phyloP scores from a whole-genome alignment of 768 basidiomycete species.

The Xerocomellus dryophilus region DNA sequence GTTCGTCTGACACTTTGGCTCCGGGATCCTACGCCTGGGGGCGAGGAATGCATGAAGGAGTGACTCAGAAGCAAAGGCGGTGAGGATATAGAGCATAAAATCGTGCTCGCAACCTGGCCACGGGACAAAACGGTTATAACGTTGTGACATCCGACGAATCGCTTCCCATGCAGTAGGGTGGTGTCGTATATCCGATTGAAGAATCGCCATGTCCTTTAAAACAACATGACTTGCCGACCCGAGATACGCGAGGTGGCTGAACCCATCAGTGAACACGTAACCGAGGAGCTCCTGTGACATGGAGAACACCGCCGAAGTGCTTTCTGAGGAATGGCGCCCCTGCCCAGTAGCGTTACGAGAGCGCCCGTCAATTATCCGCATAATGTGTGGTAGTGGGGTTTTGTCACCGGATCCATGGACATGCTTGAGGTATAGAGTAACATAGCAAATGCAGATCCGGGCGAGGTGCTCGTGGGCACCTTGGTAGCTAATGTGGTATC shows the following conservation, averaged over 20 bases:
- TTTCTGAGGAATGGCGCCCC: not conserved
- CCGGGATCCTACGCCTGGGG: not conserved
- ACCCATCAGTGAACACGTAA: slow-evolving; percentile 2
- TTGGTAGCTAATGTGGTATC: slow-evolving; percentile 5
- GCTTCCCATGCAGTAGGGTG: not conserved
- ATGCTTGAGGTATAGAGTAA: not conserved
- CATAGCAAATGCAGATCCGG: slow-evolving; percentile 2
- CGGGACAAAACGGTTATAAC: not conserved
- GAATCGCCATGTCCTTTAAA: not conserved
- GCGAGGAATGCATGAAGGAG: slow-evolving; percentile 5
- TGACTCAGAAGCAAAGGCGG: not conserved
- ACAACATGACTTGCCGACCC: not conserved
- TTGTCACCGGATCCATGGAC: not conserved
- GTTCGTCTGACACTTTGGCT: not conserved
- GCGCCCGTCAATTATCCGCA: not conserved
- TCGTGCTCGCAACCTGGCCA: slow-evolving; percentile 5
- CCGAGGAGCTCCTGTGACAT: not conserved
- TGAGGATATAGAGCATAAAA: slow-evolving; percentile 9
- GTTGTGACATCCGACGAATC: not conserved
- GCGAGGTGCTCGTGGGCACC: slow-evolving; percentile 7
- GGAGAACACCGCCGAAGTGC: not conserved
- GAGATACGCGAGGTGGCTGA: slow-evolving; percentile 6
- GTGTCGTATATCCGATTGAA: not conserved
- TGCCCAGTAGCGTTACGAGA: not conserved
- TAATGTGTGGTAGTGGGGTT: not conserved